These are phyloP conservation scores for Prosopis cineraria DNA, from an alignment of 306 rosid species.

Conservation along the genomic window DNA sequence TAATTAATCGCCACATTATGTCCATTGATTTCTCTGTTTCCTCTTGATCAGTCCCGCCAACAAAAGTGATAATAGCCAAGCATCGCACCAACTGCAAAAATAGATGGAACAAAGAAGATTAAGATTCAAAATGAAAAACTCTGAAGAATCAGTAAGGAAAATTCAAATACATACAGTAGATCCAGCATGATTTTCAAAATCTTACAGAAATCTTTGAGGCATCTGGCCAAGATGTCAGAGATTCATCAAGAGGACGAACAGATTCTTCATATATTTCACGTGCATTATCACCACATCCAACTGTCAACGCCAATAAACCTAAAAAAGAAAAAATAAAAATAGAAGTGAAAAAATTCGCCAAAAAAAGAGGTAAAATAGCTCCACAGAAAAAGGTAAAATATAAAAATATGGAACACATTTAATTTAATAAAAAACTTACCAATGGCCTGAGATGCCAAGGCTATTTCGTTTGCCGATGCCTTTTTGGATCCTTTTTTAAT, in stretches of 20 bases:
- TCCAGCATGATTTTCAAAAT: conserved; percentile 10
- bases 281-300: conserved; percentile 71
- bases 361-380: background rate
- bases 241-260: conserved; percentile 50
- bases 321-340: conserved; percentile 23
- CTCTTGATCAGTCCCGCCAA: conserved; percentile 72
- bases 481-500: conserved; percentile 69
- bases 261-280: conserved; percentile 72
- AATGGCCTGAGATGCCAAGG: conserved; percentile 72
- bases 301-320: conserved; percentile 77
- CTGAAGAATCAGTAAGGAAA: background rate
- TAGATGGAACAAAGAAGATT: background rate
- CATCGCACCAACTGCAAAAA: conserved; percentile 68
- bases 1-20: conserved; percentile 82
- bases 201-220: conserved; percentile 42
- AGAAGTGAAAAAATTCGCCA: background rate
- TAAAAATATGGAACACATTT: background rate
- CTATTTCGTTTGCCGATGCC: conserved; percentile 66
- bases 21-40: conserved; percentile 75
- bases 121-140: background rate
- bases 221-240: conserved; percentile 59
- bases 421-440: conserved; percentile 46
- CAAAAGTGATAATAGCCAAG: conserved; percentile 73
- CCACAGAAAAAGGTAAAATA: background rate
- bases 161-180: background rate